Percentiles rank a stretch among this genome's conserved stretches.
phyloP scores from a whole-genome alignment of 805 yeast genomes.

The Priceomyces haplophilus region DNA sequence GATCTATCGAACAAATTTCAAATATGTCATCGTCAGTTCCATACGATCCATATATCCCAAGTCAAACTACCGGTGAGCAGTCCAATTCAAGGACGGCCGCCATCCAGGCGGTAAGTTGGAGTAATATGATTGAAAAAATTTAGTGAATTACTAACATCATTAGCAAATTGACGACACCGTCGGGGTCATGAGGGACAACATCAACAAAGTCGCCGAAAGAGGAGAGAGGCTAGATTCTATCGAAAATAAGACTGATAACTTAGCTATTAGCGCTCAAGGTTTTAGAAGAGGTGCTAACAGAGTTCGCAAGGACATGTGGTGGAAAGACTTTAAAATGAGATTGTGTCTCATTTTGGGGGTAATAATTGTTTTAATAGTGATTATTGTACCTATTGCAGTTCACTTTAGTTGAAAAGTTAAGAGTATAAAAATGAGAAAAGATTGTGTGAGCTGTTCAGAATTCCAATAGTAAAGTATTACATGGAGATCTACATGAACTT shows the following conservation, averaged over 20 bases:
- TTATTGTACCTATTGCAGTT: slow-evolving; percentile 90
- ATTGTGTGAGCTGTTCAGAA: not conserved
- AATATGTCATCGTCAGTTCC: slow-evolving; percentile 76
- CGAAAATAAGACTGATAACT: slow-evolving; percentile 89
- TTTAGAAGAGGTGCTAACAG: slow-evolving; percentile 96
- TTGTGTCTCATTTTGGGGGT: slow-evolving; percentile 79
- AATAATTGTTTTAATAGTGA: slow-evolving; percentile 75
- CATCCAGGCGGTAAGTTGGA: slow-evolving; percentile 66
- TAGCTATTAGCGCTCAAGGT: slow-evolving; percentile 89
- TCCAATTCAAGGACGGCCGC: slow-evolving; percentile 68
- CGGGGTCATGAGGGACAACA: slow-evolving; percentile 95
- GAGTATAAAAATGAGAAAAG: not conserved
- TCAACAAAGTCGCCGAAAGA: slow-evolving; percentile 90
- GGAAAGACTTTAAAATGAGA: slow-evolving; percentile 96
- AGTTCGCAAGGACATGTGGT: slow-evolving; percentile 98
- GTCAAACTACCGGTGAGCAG: slow-evolving; percentile 52
- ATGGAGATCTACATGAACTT: not conserved
- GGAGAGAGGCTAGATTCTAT: slow-evolving; percentile 91
- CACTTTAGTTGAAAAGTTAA: slow-evolving; percentile 49
- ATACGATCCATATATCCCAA: slow-evolving; percentile 81
- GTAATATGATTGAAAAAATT: not conserved
- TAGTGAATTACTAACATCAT: slow-evolving; percentile 22
- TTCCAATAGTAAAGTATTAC: not conserved
- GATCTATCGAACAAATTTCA: not conserved
- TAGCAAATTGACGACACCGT: slow-evolving; percentile 92